Evolutionary conservation across 805 yeast species (phyloP).

Genomic region (Lipomyces anomalus): DNA sequence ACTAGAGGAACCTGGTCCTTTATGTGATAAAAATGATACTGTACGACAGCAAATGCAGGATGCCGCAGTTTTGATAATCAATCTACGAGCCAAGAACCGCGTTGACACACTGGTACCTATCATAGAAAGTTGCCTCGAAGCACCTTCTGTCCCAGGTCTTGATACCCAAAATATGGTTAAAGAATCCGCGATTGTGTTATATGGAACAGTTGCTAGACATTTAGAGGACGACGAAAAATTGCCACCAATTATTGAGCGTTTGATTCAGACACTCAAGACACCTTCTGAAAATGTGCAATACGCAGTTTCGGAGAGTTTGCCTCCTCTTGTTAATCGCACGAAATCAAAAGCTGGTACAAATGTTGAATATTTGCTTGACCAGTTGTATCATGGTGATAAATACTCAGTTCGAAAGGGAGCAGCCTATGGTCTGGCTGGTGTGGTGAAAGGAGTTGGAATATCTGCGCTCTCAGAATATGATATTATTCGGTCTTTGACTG

Average conservation of each 20-base stretch:
- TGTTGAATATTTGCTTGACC: conserved; percentile 53
- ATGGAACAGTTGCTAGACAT: conserved; percentile 89
- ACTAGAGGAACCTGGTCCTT: conserved; percentile 47
- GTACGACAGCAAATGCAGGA: conserved; percentile 81
- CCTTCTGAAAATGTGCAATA: conserved; percentile 87
- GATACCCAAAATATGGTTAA: conserved; percentile 55
- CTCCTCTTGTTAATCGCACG: conserved; percentile 68
- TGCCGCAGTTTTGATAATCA: conserved; percentile 75
- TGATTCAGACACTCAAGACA: conserved; percentile 69
- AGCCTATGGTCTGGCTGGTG: conserved; percentile 93
- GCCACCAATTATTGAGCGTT: conserved; percentile 54
- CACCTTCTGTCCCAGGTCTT: conserved; percentile 22
- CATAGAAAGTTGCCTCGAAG: conserved; percentile 59
- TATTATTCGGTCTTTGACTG: conserved; percentile 64
- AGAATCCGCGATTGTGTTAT: conserved; percentile 77
- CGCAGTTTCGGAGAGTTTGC: conserved; percentile 79
- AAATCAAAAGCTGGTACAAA: conserved; percentile 41
- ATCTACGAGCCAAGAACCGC: conserved; percentile 54
- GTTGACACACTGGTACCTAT: conserved; percentile 75
- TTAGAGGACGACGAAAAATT: conserved; percentile 65
- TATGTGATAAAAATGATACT: conserved; percentile 65
- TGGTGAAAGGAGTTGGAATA: conserved; percentile 86
- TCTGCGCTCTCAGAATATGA: conserved; percentile 69
- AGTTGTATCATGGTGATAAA: conserved; percentile 49
- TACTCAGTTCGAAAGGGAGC: conserved; percentile 74